Conservation (phyloP, 139 green algal species). For the Coccomyxa sp. region DNA sequence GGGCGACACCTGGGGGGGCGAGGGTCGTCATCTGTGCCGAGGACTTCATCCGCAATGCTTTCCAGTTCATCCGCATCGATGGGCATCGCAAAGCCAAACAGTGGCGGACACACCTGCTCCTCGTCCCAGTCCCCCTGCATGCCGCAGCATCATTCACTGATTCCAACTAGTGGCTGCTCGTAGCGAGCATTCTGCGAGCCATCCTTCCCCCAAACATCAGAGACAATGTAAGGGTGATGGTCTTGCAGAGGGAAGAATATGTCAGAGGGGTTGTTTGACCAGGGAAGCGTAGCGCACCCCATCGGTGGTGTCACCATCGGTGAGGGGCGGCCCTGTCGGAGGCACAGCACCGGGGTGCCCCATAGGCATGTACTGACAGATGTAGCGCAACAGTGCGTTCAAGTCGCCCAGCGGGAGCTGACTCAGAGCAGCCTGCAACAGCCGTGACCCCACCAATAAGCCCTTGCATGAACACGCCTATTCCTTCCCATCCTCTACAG, state of each 20-base stretch:
- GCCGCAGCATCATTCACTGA: not conserved
- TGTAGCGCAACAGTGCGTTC: not conserved
- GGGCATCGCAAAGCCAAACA: conserved; percentile 17
- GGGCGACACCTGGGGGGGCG: not conserved
- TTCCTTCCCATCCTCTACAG: too few relatives aligned
- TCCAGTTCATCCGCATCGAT: not conserved
- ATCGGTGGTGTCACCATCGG: not conserved
- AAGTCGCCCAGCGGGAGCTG: conserved; percentile 42
- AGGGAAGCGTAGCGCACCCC: not conserved
- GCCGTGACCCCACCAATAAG: not conserved
- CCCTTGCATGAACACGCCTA: not conserved
- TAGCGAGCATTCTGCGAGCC: too few relatives aligned
- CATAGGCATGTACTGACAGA: not conserved
- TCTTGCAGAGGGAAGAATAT: too few relatives aligned
- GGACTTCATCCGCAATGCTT: not conserved
- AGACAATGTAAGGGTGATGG: too few relatives aligned
- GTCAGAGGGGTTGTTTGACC: too few relatives aligned
- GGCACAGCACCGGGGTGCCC: not conserved
- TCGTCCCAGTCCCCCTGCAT: conserved; percentile 6
- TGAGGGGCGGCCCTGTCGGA: not conserved
- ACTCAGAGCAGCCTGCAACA: conserved; percentile 29
- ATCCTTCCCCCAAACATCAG: too few relatives aligned
- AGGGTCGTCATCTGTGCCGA: not conserved
- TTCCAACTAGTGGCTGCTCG: not conserved
- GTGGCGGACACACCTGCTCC: conserved; percentile 22